A percentile compares a stretch with the other conserved stretches of the same genome.
phyloP scores from a whole-genome alignment of 352 stramenopile species.

The Globisporangium acanthophoron region DNA sequence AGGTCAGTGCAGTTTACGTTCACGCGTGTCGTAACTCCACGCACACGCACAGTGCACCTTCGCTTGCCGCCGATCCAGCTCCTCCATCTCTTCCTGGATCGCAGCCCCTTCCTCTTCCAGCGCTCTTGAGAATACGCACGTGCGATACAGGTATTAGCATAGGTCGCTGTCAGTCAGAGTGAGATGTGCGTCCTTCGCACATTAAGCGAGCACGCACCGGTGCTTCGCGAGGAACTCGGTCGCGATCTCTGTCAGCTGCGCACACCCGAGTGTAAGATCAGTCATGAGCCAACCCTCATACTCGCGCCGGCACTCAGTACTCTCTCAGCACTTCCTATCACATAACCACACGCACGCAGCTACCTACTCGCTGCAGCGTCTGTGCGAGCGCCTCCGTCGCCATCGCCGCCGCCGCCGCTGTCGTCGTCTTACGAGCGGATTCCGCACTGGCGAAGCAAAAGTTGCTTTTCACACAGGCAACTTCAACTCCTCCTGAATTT shows the following conservation, averaged over 20 bases:
- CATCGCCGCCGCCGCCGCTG: conserved; percentile 5
- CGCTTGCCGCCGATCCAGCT: conserved; percentile 52
- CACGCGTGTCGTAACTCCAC: too few species aligned
- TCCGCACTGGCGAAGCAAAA: conserved; percentile 12
- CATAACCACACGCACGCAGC: neutral
- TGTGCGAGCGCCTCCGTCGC: conserved; percentile 21
- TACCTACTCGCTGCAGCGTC: conserved; percentile 17
- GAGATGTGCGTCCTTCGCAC: too few species aligned
- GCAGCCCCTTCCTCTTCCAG: conserved; percentile 41
- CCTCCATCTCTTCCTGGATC: conserved; percentile 60
- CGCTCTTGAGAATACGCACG: conserved; percentile 4
- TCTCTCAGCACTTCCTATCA: too few species aligned
- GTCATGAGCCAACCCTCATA: neutral
- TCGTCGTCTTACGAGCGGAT: conserved; percentile 14
- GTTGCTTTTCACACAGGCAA: conserved; percentile 2
- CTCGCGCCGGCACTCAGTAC: too few species aligned
- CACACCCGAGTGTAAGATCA: neutral
- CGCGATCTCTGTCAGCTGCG: conserved; percentile 13
- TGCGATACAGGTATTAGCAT: too few species aligned
- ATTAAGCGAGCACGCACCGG: conserved; percentile 2
- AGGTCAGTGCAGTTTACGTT: neutral
- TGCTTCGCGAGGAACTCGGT: conserved; percentile 12
- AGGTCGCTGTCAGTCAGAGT: too few species aligned
- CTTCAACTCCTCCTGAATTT: conserved; percentile 14
- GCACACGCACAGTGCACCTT: conserved; percentile 14